Conservation (phyloP, 495 filamentous ascomycete species). For the Thozetella sp. region DNA sequence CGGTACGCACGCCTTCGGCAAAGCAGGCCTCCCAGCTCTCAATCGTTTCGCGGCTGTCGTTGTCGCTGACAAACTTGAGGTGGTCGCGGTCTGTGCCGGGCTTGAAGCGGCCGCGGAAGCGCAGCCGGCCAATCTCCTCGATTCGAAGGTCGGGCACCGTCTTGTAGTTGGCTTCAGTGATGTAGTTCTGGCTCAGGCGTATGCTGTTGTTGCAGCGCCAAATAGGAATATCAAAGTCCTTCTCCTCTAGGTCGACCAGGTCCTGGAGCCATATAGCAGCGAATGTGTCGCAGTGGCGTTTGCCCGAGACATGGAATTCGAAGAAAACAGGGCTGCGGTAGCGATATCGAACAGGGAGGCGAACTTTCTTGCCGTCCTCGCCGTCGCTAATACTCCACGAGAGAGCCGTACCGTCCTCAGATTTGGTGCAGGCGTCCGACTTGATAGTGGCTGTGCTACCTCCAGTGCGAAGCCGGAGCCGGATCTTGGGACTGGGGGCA, state of each 20-base stretch:
- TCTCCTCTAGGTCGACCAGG: slow-evolving; percentile 75
- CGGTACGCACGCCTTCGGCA: slow-evolving; percentile 77
- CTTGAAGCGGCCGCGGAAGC: slow-evolving; percentile 80
- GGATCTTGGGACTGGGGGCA: slow-evolving; percentile 64
- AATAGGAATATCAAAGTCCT: slow-evolving; percentile 79
- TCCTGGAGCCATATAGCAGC: slow-evolving; percentile 85
- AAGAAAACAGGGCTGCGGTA: slow-evolving; percentile 89
- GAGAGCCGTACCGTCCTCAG: slow-evolving; percentile 60
- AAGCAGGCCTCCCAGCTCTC: slow-evolving; percentile 93
- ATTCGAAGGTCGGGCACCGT: slow-evolving; percentile 67
- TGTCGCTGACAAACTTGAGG: slow-evolving; percentile 79
- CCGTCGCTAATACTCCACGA: slow-evolving; percentile 68
- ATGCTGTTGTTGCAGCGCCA: slow-evolving; percentile 75
- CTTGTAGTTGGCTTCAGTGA: slow-evolving; percentile 71
- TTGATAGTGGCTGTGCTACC: slow-evolving; percentile 76
- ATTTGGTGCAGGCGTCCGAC: slow-evolving; percentile 54
- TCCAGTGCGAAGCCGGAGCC: slow-evolving; percentile 81
- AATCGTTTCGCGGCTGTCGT: slow-evolving; percentile 86
- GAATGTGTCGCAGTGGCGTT: slow-evolving; percentile 72
- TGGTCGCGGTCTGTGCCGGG: slow-evolving; percentile 91
- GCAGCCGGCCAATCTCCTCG: slow-evolving; percentile 75
- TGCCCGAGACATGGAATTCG: slow-evolving; percentile 73
- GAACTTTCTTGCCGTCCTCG: slow-evolving; percentile 49
- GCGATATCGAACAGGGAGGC: slow-evolving; percentile 84
- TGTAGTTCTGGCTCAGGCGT: slow-evolving; percentile 86